Evolutionary conservation across 495 filamentous ascomycete genomes (phyloP), one percentile per base, ranked within the genome.

Genomic region (Penicillium arizonense): DNA sequence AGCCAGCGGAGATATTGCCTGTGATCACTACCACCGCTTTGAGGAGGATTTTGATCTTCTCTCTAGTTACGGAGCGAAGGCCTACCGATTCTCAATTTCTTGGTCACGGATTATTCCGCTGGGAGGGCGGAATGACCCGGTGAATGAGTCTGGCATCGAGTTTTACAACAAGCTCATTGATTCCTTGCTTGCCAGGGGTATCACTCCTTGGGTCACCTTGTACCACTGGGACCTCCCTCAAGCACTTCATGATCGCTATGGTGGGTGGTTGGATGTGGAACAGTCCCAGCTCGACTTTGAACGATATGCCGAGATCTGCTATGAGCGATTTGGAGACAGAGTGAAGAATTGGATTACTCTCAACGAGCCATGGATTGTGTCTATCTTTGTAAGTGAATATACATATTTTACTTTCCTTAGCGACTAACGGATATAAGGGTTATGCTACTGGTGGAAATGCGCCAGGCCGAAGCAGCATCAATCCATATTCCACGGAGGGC

Each of bases 61-160:
- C 56, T 84, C 85, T 60, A 67, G 68, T 13, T 74, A 79, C 20
- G 82, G 83, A 18, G 81, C 82, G 45, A 79, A 76, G 36, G 74
- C 74, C 9, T 88, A 89, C 69, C 81, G 84, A 43, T 88, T 90
- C 73, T 88, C 85, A 38, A 69, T 88, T 46, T 81, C 84, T 13
- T 89, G 85, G 86, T 77, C 84, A 7, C 77, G 85, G 35, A 80
- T 88, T 54, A 86, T 88, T 54, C 84, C 86, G 3, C 55, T 66
- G 1, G 68, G 66, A 12, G 67, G 67, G n/a, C 56, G 67, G 16
- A 55, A 62, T 14, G 66, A 65, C 34, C 55, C 63, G 0, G 26
- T 71, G 35, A 71, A 77, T 52, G 63, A 72, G 40, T 40, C 59
- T 1, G 76, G 75, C 18, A 59, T 78, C 12, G 59, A 59, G 5